A percentile compares a stretch with the other conserved stretches of the same genome.
Conservation (phyloP, 345 rosid species). For the Melastoma malabathricum region DNA sequence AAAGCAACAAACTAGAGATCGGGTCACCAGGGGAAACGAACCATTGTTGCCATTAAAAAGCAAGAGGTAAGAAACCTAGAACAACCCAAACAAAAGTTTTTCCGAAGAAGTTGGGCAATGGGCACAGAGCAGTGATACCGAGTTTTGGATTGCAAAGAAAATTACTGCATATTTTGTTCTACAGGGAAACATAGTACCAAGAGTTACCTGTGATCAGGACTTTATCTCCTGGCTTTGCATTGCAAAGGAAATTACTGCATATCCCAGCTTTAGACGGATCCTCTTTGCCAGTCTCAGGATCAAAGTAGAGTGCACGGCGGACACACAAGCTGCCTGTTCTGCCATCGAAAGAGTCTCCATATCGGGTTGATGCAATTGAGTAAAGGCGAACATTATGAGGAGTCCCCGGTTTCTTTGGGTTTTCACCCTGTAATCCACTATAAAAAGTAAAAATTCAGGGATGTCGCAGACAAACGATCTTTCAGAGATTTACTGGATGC, state of each 20-base stretch:
- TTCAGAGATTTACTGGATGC: too few species aligned
- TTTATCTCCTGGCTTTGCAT: slow-evolving; percentile 85
- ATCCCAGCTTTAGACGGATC: slow-evolving; percentile 82
- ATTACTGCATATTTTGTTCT: too few species aligned
- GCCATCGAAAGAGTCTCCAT: slow-evolving; percentile 89
- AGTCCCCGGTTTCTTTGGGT: slow-evolving; percentile 83
- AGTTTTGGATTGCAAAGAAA: background rate
- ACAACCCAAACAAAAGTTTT: too few species aligned
- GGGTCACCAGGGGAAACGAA: too few species aligned
- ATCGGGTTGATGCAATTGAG: slow-evolving; percentile 89
- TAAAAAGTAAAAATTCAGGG: background rate
- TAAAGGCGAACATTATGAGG: slow-evolving; percentile 90
- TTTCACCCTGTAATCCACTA: slow-evolving; percentile 61
- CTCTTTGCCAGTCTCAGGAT: slow-evolving; percentile 88
- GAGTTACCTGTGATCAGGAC: slow-evolving; percentile 65
- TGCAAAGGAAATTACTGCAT: slow-evolving; percentile 88
- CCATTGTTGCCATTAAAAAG: too few species aligned
- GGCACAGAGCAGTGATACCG: too few species aligned
- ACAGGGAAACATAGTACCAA: too few species aligned
- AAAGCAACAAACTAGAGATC: too few species aligned
- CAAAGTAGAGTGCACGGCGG: slow-evolving; percentile 89
- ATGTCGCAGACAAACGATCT: background rate
- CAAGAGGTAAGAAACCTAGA: too few species aligned
- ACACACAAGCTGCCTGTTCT: slow-evolving; percentile 86
- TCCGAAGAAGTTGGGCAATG: too few species aligned